Evolutionary conservation across 2,329 filamentous ascomycete species (phyloP), one percentile per base, ranked within the genome.

Genomic region (Pseudogymnoascus sp.): DNA sequence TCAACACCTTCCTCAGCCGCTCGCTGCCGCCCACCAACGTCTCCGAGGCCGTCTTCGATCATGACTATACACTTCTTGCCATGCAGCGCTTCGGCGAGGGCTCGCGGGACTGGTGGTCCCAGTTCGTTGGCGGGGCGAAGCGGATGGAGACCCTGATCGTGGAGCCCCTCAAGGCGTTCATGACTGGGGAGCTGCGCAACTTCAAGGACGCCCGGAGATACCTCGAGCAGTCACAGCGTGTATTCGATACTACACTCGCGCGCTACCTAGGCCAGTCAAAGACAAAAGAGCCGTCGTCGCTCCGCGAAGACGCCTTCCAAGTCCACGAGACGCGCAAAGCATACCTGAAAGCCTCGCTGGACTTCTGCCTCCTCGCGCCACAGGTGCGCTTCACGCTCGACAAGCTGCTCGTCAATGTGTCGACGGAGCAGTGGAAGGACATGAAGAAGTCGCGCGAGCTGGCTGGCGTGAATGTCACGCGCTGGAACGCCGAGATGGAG

Each of bases 271-370:
- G 83, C 2, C 92, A 97, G 75, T 89, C 87, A 67, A 97, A 97
- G 78, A 88, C 91, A 5, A 99, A 97, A 76, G 94, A 99, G 74
- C 85, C 93, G 0, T 97, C 92, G 0, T 85, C 92, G 1, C 79
- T 99, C 62, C 84, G 94, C 64, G 94, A 99, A 74, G 94, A 99
- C 75, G 94, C 94, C 0, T 99, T 99, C 71, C 88, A 94, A 72
- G 85, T 97, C 38, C 94, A 96, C 72, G 94, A 97, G 78, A 90
- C 91, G 23, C 85, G 93, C 63, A 95, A 94, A 71, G 84, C 87
- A 33, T 99, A 99, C 73, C 80, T 97, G 45, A 93, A 92, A 72
- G 89, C 92, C 1, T 92, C 91, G 12, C 87, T 99, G 84, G 94
- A 99, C 74, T 97, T 92, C 73, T 96, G 91, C 69, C 85, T 94